Conservation (phyloP, 441 rosid genomes). For the Codiaeum variegatum region DNA sequence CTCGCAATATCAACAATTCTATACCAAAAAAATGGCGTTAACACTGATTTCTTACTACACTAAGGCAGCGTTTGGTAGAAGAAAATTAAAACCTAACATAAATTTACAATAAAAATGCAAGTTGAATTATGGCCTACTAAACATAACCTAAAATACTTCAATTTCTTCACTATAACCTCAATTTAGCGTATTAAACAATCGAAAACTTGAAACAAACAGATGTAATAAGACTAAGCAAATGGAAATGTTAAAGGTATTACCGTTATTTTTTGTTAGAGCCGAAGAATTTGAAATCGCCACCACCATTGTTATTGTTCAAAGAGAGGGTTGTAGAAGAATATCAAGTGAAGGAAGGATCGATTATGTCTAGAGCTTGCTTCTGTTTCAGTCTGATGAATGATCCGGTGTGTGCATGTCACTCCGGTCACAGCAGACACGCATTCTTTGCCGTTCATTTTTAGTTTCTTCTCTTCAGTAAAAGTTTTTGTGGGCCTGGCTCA, state of each 20-base stretch:
- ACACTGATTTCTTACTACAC: not conserved
- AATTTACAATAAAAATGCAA: too few species aligned
- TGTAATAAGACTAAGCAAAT: not conserved
- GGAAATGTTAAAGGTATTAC: not conserved
- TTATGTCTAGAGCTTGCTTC: slow-evolving; percentile 37
- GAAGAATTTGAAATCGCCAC: slow-evolving; percentile 40
- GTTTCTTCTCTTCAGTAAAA: not conserved
- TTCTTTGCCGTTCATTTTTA: not conserved
- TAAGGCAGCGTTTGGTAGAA: too few species aligned
- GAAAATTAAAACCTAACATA: too few species aligned
- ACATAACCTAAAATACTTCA: too few species aligned
- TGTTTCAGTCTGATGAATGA: not conserved
- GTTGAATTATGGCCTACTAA: too few species aligned
- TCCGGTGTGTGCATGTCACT: not conserved
- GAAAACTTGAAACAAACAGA: not conserved
- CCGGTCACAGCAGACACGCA: not conserved
- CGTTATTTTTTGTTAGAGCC: slow-evolving; percentile 33
- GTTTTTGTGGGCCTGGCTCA: not conserved
- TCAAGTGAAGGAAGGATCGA: slow-evolving; percentile 23
- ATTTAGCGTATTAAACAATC: not conserved
- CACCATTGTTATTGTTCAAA: slow-evolving; percentile 33
- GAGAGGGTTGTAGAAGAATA: not conserved
- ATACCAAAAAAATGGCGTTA: not conserved
- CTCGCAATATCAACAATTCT: not conserved
- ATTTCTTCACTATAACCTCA: not conserved